phyloP scores from a whole-genome alignment of 2,329 filamentous ascomycete genomes.

The Neonectria coccinea region DNA sequence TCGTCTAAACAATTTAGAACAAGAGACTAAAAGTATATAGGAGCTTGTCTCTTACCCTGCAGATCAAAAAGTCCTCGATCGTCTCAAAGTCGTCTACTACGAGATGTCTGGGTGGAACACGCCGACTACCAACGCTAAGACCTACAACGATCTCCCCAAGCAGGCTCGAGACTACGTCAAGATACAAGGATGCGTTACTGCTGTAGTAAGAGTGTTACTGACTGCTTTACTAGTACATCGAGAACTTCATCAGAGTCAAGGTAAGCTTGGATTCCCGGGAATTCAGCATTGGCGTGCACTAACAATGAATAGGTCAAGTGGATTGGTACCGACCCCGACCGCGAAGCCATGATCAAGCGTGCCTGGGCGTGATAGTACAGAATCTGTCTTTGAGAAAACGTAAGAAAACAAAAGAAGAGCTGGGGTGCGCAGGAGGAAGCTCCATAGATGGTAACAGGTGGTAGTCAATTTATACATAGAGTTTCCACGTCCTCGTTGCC shows the following conservation, averaged over 20 bases:
- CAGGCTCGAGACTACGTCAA: background rate
- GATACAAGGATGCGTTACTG: background rate
- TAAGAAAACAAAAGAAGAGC: too few species aligned
- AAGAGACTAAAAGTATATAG: constrained; percentile 14
- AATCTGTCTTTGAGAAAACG: too few species aligned
- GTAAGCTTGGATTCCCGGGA: background rate
- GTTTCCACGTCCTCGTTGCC: too few species aligned
- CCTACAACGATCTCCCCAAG: background rate
- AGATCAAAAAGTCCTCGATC: constrained; percentile 54
- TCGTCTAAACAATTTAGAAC: too few species aligned
- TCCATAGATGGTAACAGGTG: too few species aligned
- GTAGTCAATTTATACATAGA: too few species aligned
- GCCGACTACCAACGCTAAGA: constrained; percentile 66
- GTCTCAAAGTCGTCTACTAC: constrained; percentile 72
- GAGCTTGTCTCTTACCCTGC: constrained; percentile 72
- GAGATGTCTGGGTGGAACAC: constrained; percentile 75
- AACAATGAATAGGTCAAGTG: background rate
- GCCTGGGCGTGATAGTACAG: background rate
- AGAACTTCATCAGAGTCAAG: background rate
- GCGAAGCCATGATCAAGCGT: background rate
- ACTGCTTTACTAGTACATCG: background rate
- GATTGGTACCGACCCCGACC: background rate
- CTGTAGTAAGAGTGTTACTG: background rate
- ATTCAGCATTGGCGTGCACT: background rate
- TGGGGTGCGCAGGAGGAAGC: too few species aligned